Conservation (phyloP, 108 stramenopile genomes). For the Thalassiosira profunda region DNA sequence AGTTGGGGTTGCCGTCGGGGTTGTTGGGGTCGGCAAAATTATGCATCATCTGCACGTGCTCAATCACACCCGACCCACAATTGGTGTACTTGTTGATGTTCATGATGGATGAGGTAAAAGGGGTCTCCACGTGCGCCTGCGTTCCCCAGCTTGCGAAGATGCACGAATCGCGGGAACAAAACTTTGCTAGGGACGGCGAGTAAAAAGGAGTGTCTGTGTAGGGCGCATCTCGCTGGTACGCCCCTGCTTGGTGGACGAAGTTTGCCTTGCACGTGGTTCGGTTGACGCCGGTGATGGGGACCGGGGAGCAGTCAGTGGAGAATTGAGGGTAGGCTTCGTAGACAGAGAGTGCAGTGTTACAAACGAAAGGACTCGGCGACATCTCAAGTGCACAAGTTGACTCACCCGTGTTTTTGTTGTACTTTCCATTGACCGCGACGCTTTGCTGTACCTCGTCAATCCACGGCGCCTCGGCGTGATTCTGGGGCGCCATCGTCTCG, state of each 20-base stretch:
- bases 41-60: constrained; percentile 25
- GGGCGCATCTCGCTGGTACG: constrained; percentile 9
- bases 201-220: constrained; percentile 7
- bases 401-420: constrained; percentile 2
- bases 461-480: constrained; percentile 10
- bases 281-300: not conserved
- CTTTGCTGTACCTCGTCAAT: constrained; percentile 28
- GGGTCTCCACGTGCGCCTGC: constrained; percentile 15
- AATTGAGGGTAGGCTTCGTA: no score
- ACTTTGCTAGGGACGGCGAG: constrained; percentile 5
- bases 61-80: constrained; percentile 26
- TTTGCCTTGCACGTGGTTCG: constrained; percentile 1
- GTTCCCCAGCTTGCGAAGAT: constrained; percentile 21
- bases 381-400: no score
- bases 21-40: constrained; percentile 20
- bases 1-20: not conserved
- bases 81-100: constrained; percentile 30
- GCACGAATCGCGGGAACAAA: constrained; percentile 14
- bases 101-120: constrained; percentile 13
- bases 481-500: constrained; percentile 33
- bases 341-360: no score
- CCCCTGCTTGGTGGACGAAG: constrained; percentile 34
- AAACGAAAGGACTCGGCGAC: no score
- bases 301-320: not conserved
- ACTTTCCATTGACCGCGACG: constrained; percentile 2